Percentiles rank a stretch among this genome's conserved stretches.
phyloP scores from a whole-genome alignment of 2,329 filamentous ascomycete species.

The Aspergillus bombycis region DNA sequence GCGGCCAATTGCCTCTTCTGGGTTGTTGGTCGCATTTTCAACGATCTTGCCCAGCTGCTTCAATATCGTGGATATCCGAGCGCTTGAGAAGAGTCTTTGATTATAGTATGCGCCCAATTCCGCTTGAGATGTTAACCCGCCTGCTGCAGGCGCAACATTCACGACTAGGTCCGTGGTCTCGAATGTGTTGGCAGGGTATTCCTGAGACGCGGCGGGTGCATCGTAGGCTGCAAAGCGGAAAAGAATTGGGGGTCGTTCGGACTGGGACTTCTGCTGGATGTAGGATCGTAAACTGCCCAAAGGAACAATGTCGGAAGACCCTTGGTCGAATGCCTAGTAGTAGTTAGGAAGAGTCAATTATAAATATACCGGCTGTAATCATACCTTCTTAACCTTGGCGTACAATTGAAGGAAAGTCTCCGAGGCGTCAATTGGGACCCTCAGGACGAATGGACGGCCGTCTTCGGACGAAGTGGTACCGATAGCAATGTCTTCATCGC shows the following conservation, averaged over 20 bases:
- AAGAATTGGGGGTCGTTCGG: slow-evolving; percentile 44
- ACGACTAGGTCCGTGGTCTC: slow-evolving; percentile 48
- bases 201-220: slow-evolving; percentile 44
- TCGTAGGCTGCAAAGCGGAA: slow-evolving; percentile 54
- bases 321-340: slow-evolving; percentile 42
- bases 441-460: slow-evolving; percentile 50
- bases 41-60: slow-evolving; percentile 48
- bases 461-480: slow-evolving; percentile 48
- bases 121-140: slow-evolving; percentile 26
- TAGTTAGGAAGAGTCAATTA: slow-evolving; percentile 7
- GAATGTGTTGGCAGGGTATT: slow-evolving; percentile 48
- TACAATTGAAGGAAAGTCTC: slow-evolving; percentile 47
- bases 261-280: slow-evolving; percentile 45
- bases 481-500: slow-evolving; percentile 53
- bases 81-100: slow-evolving; percentile 50
- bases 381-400: slow-evolving; percentile 45
- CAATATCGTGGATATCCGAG: slow-evolving; percentile 47
- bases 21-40: slow-evolving; percentile 43
- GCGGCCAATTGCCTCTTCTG: slow-evolving; percentile 44
- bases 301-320: slow-evolving; percentile 46
- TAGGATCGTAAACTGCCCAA: slow-evolving; percentile 44
- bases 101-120: slow-evolving; percentile 49
- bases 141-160: slow-evolving; percentile 37
- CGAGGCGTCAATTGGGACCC: slow-evolving; percentile 43
- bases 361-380: background rate